phyloP scores from a whole-genome alignment of 1,284 basidiomycete genomes.

The Afroboletus lepidellus region DNA sequence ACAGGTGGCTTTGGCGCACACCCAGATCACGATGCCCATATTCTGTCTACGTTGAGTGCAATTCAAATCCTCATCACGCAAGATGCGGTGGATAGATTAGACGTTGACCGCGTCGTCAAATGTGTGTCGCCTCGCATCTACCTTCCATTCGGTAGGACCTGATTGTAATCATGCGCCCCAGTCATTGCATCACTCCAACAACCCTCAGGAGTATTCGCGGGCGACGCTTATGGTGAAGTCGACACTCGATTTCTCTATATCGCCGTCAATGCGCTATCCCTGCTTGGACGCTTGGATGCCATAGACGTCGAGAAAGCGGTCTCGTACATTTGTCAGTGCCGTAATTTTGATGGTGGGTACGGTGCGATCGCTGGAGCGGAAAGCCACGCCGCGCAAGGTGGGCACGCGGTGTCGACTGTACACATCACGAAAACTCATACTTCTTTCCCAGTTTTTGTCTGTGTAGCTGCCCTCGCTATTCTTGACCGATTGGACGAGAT shows the following conservation, averaged over 20 bases:
- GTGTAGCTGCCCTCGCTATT: slow-evolving; percentile 84
- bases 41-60: slow-evolving; percentile 85
- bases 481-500: slow-evolving; percentile 78
- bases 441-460: slow-evolving; percentile 75
- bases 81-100: slow-evolving; percentile 72
- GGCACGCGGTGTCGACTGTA: slow-evolving; percentile 12
- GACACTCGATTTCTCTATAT: slow-evolving; percentile 94
- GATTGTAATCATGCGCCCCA: slow-evolving; percentile 32
- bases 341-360: slow-evolving; percentile 96
- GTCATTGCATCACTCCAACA: slow-evolving; percentile 84
- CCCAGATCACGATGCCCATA: slow-evolving; percentile 90
- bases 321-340: slow-evolving; percentile 73
- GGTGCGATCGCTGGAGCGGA: slow-evolving; percentile 84
- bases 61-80: slow-evolving; percentile 91
- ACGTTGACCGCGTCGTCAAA: slow-evolving; percentile 67
- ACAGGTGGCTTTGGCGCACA: slow-evolving; percentile 92
- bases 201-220: slow-evolving; percentile 85
- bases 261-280: slow-evolving; percentile 77
- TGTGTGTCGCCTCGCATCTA: slow-evolving; percentile 47
- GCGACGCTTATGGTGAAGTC: slow-evolving; percentile 87
- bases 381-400: slow-evolving; percentile 90
- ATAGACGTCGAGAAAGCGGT: slow-evolving; percentile 68
- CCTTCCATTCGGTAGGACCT: background rate
- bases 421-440: background rate
- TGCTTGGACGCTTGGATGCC: slow-evolving; percentile 70